These are phyloP conservation scores for Papilionanthe hybrid DNA, from an alignment of 116 monocot species.

Conservation along the genomic window DNA sequence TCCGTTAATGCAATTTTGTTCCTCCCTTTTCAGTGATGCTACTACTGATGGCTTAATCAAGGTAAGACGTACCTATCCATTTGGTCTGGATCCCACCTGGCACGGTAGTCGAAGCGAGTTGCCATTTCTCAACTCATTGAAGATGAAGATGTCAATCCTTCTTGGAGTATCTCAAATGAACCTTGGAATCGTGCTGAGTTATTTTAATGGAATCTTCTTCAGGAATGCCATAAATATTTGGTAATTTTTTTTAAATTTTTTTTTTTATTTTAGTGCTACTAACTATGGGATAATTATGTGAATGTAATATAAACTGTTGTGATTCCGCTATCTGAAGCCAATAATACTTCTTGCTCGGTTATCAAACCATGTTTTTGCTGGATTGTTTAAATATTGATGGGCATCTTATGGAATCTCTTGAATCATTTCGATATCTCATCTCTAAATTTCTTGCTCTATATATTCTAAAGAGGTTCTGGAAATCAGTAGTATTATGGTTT, in stretches of 20 bases:
- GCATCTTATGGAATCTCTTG: background rate
- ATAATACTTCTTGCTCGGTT: background rate
- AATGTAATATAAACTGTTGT: background rate
- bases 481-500: background rate
- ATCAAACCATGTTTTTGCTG: background rate
- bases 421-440: background rate
- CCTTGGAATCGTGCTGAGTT: constrained; percentile 89
- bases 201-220: constrained; percentile 90
- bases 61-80: constrained; percentile 73
- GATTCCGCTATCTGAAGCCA: background rate
- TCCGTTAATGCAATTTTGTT: background rate
- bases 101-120: constrained; percentile 92
- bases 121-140: constrained; percentile 97
- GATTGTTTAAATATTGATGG: background rate
- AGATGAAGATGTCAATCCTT: constrained; percentile 99
- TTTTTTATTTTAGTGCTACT: background rate
- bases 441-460: background rate
- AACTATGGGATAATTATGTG: background rate
- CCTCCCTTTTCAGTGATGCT: background rate
- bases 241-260: constrained; percentile 30
- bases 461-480: background rate
- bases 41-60: constrained; percentile 61
- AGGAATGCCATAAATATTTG: constrained; percentile 73
- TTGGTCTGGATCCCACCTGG: constrained; percentile 95
- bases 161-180: constrained; percentile 98